phyloP scores from a whole-genome alignment of 2,329 filamentous ascomycete genomes.

The Grosmannia huntii region DNA sequence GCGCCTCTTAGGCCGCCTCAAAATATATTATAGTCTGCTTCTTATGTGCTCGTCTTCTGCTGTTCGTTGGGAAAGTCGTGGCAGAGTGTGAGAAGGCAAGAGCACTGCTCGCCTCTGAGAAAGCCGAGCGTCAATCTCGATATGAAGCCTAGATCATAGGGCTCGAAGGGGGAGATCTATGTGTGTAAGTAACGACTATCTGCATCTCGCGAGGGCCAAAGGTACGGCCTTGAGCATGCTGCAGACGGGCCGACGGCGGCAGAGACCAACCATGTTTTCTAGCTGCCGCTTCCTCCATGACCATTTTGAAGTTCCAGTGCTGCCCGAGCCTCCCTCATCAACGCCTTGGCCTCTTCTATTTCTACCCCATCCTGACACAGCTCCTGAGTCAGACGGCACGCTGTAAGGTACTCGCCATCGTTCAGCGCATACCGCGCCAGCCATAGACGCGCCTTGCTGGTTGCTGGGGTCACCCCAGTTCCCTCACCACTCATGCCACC shows the following conservation, averaged over 20 bases:
- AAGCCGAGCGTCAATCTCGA: too few species aligned
- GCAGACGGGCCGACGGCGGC: neutral
- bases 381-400: conserved; percentile 74
- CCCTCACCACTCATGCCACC: conserved; percentile 30
- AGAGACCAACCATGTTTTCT: neutral
- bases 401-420: conserved; percentile 60
- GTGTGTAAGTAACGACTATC: neutral
- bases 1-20: neutral
- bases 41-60: neutral
- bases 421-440: conserved; percentile 72
- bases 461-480: conserved; percentile 80
- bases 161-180: neutral
- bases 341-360: conserved; percentile 89
- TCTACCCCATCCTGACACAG: conserved; percentile 92
- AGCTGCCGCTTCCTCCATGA: neutral
- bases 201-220: neutral
- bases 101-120: neutral
- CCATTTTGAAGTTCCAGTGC: conserved; percentile 40
- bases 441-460: conserved; percentile 88
- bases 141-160: too few species aligned
- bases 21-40: neutral
- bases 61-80: neutral
- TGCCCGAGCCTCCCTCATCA: conserved; percentile 75
- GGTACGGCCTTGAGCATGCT: neutral
- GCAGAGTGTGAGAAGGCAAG: neutral